These are phyloP conservation scores for Aspergillus piperis DNA, from an alignment of 2,329 filamentous ascomycete species.

Conservation along the genomic window DNA sequence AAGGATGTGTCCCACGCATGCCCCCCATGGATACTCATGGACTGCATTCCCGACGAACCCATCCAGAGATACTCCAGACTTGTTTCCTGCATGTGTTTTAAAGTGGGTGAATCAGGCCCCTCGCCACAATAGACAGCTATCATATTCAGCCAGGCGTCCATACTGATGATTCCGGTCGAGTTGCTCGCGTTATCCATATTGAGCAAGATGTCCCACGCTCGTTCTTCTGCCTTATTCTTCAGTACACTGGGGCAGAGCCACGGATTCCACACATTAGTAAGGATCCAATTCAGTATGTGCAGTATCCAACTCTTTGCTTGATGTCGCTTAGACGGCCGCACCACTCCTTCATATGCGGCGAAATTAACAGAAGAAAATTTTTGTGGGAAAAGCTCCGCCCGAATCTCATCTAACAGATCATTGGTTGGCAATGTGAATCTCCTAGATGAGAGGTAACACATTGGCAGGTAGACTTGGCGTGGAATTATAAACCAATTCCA, in stretches of 20 bases:
- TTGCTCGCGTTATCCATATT: not conserved
- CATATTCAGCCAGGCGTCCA: conserved; percentile 8
- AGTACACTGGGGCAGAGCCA: not conserved
- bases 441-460: conserved; percentile 9
- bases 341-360: not conserved
- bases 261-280: not conserved
- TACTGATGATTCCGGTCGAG: not conserved
- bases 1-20: conserved; percentile 15
- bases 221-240: not conserved
- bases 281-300: not conserved
- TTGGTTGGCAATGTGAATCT: conserved; percentile 6
- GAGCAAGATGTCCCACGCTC: conserved; percentile 2
- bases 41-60: conserved; percentile 4
- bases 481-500: conserved; percentile 13
- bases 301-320: not conserved
- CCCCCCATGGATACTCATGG: conserved; percentile 9
- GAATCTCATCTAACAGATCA: not conserved
- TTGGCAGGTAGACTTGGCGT: conserved; percentile 7
- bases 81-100: conserved; percentile 5
- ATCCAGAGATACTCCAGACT: conserved; percentile 11
- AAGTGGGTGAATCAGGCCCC: not conserved
- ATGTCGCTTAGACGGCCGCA: not conserved
- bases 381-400: conserved; percentile 7
- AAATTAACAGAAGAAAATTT: conserved; percentile 4
- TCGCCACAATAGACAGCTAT: conserved; percentile 7